Base-by-base conservation (phyloP, 192 early-diverging fungal species). In the Coemansia sp. region DNA sequence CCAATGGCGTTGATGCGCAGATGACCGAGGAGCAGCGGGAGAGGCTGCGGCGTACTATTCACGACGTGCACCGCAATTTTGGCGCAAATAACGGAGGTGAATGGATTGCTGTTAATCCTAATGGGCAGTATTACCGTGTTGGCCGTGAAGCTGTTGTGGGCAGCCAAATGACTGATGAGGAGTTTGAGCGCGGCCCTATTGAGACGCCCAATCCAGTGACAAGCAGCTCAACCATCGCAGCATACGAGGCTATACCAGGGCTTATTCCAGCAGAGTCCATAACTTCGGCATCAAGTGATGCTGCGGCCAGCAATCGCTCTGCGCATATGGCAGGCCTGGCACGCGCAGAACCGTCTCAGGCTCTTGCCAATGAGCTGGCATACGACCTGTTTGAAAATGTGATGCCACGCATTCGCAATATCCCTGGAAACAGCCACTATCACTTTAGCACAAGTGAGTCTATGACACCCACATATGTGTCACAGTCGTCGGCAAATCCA, bases 321-420 rank as follows among this genome's bases (percentile, higher is more conserved):
- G 57, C 18, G 9, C 56, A 11, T 43, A 53, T 11, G 16, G 23
- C 62, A 4, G 22, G 48, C 49, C 43, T 5, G 23, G 13, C 58
- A 39, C 41, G 43, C 13, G 51, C 61, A 9, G 55, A 39, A 4
- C 62, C 76, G 13, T 69, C 76, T 11, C 54, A 48, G 10, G 70
- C 76, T 1, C 66, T 62, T 58, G 67, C 65, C 11, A 78, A 78
- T 50, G 76, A 78, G 59, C 71, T 78, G 27, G 47, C 62, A 11
- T 61, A 69, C 54, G 66, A 73, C 4, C 50, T 78, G 37, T 61
- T 51, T 23, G 63, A 68, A 6, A 27, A 55, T 19, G 57, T 69
- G 23, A 37, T 73, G 60, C 71, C 76, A 14, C 57, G 53, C 16
- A 66, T 73, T 12, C 76, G 71, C 48, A 61, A 64, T n/a, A 45